A percentile compares a stretch with the other conserved stretches of the same genome.
phyloP scores from a whole-genome alignment of 257 asterid species.

The Marsdenia floribunda region DNA sequence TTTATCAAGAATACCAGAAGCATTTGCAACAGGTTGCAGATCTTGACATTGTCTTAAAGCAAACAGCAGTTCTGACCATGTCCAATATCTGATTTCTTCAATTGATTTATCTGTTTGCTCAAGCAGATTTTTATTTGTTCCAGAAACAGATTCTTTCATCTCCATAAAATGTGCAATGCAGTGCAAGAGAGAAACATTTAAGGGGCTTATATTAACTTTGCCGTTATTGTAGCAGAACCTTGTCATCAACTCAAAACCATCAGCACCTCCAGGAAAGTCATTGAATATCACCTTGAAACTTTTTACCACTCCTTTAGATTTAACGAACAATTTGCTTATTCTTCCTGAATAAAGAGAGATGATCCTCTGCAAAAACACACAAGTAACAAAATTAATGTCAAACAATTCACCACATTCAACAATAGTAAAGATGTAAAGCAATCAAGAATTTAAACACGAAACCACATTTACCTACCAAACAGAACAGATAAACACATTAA shows the following conservation, averaged over 20 bases:
- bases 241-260: slow-evolving; percentile 60
- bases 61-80: slow-evolving; percentile 67
- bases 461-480: not conserved
- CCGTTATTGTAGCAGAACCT: slow-evolving; percentile 70
- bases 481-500: not conserved
- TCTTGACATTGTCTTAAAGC: slow-evolving; percentile 55
- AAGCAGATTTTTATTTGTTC: slow-evolving; percentile 35
- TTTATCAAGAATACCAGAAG: slow-evolving; percentile 39
- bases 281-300: slow-evolving; percentile 65
- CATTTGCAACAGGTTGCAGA: slow-evolving; percentile 31
- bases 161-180: slow-evolving; percentile 68
- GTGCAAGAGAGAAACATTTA: slow-evolving; percentile 40
- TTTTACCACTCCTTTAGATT: slow-evolving; percentile 32
- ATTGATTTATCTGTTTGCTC: slow-evolving; percentile 50
- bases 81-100: slow-evolving; percentile 55
- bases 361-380: slow-evolving; percentile 42
- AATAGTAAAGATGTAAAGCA: not conserved
- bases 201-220: slow-evolving; percentile 40
- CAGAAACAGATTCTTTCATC: slow-evolving; percentile 41
- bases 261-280: slow-evolving; percentile 87
- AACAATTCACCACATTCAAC: not conserved
- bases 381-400: slow-evolving; percentile 9
- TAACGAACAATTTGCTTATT: slow-evolving; percentile 41
- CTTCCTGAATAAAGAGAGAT: slow-evolving; percentile 55
- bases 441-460: not conserved